Conservation (phyloP, 108 stramenopile genomes). For the Stephanodiscus triporus region DNA sequence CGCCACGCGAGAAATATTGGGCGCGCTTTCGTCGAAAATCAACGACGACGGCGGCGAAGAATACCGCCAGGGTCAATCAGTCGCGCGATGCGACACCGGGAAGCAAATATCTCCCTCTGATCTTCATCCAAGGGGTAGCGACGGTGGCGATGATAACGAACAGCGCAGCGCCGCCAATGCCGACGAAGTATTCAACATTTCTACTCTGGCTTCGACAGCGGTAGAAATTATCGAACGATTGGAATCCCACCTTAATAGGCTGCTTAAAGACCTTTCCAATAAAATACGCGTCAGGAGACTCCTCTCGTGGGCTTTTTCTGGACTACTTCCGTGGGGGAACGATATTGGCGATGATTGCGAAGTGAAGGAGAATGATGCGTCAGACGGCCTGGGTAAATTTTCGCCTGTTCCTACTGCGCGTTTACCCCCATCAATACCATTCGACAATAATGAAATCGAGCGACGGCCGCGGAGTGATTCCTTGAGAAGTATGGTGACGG, state of each 20-base stretch:
- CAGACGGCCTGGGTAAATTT: not conserved
- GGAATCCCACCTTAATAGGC: not conserved
- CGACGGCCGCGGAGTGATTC: conserved; percentile 42
- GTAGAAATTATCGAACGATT: not conserved
- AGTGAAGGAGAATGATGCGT: not conserved
- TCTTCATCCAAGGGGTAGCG: not conserved
- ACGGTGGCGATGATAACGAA: not conserved
- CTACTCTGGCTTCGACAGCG: not conserved
- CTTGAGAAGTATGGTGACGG: conserved; percentile 27
- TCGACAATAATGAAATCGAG: conserved; percentile 15
- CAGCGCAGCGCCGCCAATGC: not conserved
- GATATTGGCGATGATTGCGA: not conserved
- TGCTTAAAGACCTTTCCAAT: not conserved
- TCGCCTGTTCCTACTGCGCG: not conserved
- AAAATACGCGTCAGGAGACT: not conserved
- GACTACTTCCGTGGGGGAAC: not conserved
- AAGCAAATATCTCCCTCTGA: not conserved
- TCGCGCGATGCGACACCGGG: not conserved
- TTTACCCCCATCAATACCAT: not conserved
- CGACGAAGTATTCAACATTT: not conserved
- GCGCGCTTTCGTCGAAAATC: not conserved
- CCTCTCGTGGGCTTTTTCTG: conserved; percentile 11
- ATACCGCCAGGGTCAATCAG: not conserved
- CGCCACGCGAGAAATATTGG: conserved; percentile 14
- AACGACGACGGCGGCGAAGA: not conserved